Base-by-base conservation (phyloP, 306 rosid genomes). In the Quercus suber region DNA sequence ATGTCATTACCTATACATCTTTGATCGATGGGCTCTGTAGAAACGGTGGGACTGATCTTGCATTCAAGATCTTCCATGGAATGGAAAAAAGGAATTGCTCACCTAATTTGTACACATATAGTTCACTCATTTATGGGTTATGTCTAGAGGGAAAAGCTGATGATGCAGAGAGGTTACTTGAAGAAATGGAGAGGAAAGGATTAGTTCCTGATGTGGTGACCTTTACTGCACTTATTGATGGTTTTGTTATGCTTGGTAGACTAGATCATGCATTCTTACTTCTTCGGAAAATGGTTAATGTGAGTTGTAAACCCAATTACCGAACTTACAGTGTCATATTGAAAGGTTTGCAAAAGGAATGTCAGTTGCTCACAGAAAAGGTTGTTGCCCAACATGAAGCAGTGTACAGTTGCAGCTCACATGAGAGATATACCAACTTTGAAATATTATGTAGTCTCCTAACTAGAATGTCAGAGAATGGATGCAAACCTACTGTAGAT, bases 181-280 rank as follows among this genome's bases (percentile, higher is more conserved):
- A 82, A 73, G 82, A 75, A 74, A 80, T 86, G 78, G 84, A 80
- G 64, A 69, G 23, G 49, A 78, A 80, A 70, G 87, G 89, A 73
- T 35, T 86, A 60, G 55, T 57, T 75, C 89, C 89, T 64, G 89
- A 86, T 76, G 89, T 49, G 82, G 85, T 82, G 57, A 82, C 82
- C 31, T 86, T 73, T 76, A 82, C 89, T 61, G 79, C 86, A 6
- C 86, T 86, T 6, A 82, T 86, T 71, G 81, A 82, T 77, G 89
- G 89, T 68, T 82, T 82, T 86, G 82, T 86, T 76, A 72, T 58
- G 76, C 84, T 79, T 76, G 82, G 89, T 53, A 82, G 77, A 69
- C 73, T 79, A 57, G 82, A 86, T 76, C 82, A 73, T 59, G 86
- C 86, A 3, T 82, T 86, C 78, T 65, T 76, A 20, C 86, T 82